These are phyloP conservation scores for Ochetophila trinervis DNA, from an alignment of 306 rosid genomes.

Conservation along the genomic window DNA sequence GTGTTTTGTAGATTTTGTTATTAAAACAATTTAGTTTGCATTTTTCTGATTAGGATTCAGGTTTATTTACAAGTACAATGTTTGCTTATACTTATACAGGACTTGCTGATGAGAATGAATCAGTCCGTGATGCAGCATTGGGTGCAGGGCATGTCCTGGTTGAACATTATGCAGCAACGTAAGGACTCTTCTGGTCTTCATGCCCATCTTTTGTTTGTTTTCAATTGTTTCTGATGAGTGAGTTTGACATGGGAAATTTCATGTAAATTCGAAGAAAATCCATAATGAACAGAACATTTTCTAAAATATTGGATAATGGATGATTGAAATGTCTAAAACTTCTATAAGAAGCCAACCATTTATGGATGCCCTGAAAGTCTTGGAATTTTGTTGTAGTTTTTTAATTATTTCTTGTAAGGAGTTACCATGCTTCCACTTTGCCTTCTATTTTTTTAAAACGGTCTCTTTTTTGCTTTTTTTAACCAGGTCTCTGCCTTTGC, in stretches of 20 bases:
- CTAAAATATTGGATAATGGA: background rate
- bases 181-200: constrained; percentile 33
- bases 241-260: background rate
- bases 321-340: background rate
- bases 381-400: background rate
- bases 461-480: background rate
- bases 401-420: background rate
- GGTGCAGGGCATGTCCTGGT: constrained; percentile 98
- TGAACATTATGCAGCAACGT: constrained; percentile 97
- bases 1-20: background rate
- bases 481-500: constrained; percentile 84
- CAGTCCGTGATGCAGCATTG: constrained; percentile 95
- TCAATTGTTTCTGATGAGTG: background rate
- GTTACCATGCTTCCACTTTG: background rate
- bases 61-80: constrained; percentile 4
- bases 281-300: background rate
- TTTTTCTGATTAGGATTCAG: background rate
- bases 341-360: background rate
- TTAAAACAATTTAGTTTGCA: background rate
- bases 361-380: background rate
- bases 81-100: constrained; percentile 39
- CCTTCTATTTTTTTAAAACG: background rate
- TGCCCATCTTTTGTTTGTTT: background rate
- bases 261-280: background rate
- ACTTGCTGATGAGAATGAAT: constrained; percentile 99